Percentiles rank a stretch among this genome's conserved stretches.
Conservation (phyloP, 805 yeast species). For the Candida sithepensis region DNA sequence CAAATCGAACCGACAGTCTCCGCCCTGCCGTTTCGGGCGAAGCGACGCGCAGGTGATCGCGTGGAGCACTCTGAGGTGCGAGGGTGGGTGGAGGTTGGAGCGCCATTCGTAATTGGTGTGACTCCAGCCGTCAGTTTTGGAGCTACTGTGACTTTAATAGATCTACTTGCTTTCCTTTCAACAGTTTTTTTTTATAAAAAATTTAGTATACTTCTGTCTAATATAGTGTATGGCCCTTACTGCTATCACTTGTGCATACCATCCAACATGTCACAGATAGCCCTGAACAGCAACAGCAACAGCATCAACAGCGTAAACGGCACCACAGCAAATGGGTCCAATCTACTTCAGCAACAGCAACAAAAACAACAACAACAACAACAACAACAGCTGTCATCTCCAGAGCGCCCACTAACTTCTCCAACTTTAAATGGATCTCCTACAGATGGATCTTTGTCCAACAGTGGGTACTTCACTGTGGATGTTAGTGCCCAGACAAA, state of each 20-base stretch:
- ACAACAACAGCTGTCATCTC: neutral
- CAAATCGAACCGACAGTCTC: neutral
- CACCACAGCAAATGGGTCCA: neutral
- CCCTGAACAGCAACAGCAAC: slow-evolving; percentile 11
- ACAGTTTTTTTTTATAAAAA: neutral
- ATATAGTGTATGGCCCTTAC: too few species aligned
- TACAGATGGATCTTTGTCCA: neutral
- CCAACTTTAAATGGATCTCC: neutral
- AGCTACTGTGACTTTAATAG: too few species aligned
- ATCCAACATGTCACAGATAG: slow-evolving; percentile 10
- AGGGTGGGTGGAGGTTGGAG: too few species aligned
- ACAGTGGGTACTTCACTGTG: slow-evolving; percentile 6
- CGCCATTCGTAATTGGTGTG: too few species aligned
- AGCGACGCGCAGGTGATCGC: too few species aligned
- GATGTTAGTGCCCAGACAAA: slow-evolving; percentile 14
- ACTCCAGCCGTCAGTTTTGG: too few species aligned
- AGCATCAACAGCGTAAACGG: neutral
- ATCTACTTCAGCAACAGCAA: neutral
- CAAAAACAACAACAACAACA: neutral
- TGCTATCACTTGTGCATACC: neutral
- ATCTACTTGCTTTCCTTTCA: too few species aligned
- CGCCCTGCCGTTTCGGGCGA: neutral
- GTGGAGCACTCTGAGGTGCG: too few species aligned
- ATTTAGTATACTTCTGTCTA: too few species aligned
- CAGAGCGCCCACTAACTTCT: slow-evolving; percentile 3